Evolutionary conservation across 2,329 filamentous ascomycete genomes (phyloP).

Genomic region (Penicillium sp.): DNA sequence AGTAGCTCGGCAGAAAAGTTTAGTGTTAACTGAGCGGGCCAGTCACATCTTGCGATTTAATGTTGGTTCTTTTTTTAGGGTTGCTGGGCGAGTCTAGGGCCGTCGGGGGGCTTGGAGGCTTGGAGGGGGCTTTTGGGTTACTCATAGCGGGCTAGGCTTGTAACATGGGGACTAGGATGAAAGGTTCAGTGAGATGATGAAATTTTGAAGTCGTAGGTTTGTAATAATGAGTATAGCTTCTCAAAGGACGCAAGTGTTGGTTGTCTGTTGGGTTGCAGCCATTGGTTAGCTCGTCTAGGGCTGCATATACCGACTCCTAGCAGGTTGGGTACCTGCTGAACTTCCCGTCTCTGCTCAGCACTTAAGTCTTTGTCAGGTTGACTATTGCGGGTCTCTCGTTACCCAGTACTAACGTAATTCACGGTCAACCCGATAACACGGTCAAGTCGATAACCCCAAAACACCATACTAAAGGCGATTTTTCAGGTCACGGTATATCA

Average conservation of each 20-base stretch:
- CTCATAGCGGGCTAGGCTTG: neutral
- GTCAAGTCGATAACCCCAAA: too few species aligned
- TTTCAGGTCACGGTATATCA: too few species aligned
- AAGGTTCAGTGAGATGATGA: neutral
- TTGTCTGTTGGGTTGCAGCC: neutral
- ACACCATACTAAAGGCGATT: too few species aligned
- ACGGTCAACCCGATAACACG: too few species aligned
- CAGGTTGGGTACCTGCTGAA: neutral
- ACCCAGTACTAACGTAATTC: neutral
- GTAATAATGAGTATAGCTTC: neutral
- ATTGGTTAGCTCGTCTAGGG: neutral
- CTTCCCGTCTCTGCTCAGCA: constrained; percentile 1
- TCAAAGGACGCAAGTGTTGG: neutral
- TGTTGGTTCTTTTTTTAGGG: constrained; percentile 29
- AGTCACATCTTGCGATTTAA: constrained; percentile 11
- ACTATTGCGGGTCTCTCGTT: neutral
- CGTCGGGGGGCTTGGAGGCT: neutral
- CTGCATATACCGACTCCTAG: neutral
- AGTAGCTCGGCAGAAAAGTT: constrained; percentile 7
- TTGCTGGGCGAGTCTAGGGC: constrained; percentile 7
- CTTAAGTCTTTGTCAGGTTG: neutral
- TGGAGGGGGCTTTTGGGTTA: neutral
- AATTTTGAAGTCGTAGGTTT: neutral
- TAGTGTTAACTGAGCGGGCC: constrained; percentile 1
- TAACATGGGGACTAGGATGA: neutral